phyloP scores from a whole-genome alignment of 768 basidiomycete genomes.

The Phallus indusiatus region DNA sequence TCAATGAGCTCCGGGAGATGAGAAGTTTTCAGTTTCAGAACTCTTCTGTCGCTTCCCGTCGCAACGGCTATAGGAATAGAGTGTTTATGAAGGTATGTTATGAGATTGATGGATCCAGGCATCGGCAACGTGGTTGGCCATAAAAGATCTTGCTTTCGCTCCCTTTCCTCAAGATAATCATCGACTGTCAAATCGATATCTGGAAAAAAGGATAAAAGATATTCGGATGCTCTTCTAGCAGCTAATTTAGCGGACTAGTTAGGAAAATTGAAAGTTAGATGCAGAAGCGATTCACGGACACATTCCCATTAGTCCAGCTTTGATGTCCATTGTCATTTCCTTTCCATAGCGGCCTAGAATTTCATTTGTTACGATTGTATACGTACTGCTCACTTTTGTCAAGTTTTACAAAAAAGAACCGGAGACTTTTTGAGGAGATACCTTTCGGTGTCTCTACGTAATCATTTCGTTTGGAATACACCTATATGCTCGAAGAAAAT shows the following conservation, averaged over 20 bases:
- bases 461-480: neutral
- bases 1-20: slow-evolving; percentile 51
- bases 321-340: slow-evolving; percentile 82
- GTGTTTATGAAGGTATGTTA: slow-evolving; percentile 61
- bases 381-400: slow-evolving; percentile 29
- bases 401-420: neutral
- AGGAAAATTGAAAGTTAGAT: neutral
- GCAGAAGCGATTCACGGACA: slow-evolving; percentile 32
- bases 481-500: neutral
- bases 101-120: slow-evolving; percentile 62
- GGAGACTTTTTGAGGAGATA: neutral
- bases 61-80: slow-evolving; percentile 73
- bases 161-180: slow-evolving; percentile 48
- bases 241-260: slow-evolving; percentile 30
- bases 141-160: slow-evolving; percentile 44
- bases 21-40: slow-evolving; percentile 57
- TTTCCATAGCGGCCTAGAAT: slow-evolving; percentile 65
- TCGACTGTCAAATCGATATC: slow-evolving; percentile 56
- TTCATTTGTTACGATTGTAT: slow-evolving; percentile 70
- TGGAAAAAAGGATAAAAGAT: slow-evolving; percentile 72
- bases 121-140: slow-evolving; percentile 67
- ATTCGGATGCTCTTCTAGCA: slow-evolving; percentile 49
- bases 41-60: slow-evolving; percentile 60
- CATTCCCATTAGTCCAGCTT: slow-evolving; percentile 84
- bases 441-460: slow-evolving; percentile 4